These are phyloP conservation scores for Tremella mesenterica DNA, from an alignment of 768 basidiomycete species.

Conservation along the genomic window DNA sequence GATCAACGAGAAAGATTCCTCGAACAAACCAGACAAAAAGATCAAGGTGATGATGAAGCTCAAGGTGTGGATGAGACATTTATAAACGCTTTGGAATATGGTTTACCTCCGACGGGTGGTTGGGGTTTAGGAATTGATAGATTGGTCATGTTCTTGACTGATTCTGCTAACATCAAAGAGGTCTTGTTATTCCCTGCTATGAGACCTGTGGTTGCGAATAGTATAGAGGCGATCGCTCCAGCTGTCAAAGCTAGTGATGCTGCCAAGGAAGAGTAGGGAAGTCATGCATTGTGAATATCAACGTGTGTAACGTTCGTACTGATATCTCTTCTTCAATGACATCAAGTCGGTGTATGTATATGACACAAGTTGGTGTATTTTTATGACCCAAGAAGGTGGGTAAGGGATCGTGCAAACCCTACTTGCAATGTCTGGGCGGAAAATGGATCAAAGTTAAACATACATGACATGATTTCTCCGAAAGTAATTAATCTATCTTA, in stretches of 20 bases:
- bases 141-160: conserved; percentile 95
- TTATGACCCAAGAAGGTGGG: no score
- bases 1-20: conserved; percentile 85
- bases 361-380: no score
- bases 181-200: conserved; percentile 94
- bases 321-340: no score
- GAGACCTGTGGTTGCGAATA: conserved; percentile 59
- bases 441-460: no score
- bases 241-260: conserved; percentile 33
- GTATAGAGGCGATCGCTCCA: conserved; percentile 40
- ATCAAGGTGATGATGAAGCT: conserved; percentile 93
- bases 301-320: no score
- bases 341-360: no score
- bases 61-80: conserved; percentile 95
- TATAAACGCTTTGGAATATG: conserved; percentile 94
- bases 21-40: conserved; percentile 86
- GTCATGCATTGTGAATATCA: no score
- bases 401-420: no score
- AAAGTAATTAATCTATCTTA: no score
- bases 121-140: conserved; percentile 96
- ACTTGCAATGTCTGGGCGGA: no score
- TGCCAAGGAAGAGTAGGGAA: conserved; percentile 23
- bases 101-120: conserved; percentile 92
- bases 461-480: no score
- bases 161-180: conserved; percentile 97